Evolutionary conservation across 2,329 filamentous ascomycete species (phyloP), one percentile per base, ranked within the genome.

Genomic region (Chrysoporthe cubensis): DNA sequence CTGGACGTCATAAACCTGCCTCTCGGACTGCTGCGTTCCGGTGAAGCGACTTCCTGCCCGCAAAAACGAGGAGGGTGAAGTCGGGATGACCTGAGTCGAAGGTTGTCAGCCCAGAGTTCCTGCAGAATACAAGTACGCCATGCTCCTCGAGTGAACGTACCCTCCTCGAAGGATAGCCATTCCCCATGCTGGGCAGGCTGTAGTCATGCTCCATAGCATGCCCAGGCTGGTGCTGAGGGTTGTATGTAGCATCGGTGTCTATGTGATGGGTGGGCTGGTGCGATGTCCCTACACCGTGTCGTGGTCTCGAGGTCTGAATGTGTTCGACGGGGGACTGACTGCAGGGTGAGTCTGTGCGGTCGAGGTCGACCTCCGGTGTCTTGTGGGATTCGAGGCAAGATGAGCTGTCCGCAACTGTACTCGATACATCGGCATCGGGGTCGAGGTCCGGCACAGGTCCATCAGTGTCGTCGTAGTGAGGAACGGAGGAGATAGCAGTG

Each of bases 1-100:
- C 75, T 97, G 92, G 0, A 99, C 96, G 71, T 97, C 93, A 77
- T 99, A 99, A 11, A 92, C 88, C 77, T 97, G 94, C 69, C 92
- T 88, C 77, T 98, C 95, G 2, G 95, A 98, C 76, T 95, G 91
- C 75, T 99, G 96, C 16, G 92, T 97, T 67, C 96, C 96, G 68
- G 88, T 87, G 76, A 97, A 99, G 74, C 88, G 92, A 79, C 93
- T 97, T 21, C 94, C 94, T 2, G 94, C 88, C 58, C 93, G 91
- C 66, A 99, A 83, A 77, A 90, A 96, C 0, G 93, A 96, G 0
- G 93, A 97, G 1, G 93, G 90, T n/a, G 91, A 89, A 65, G 89
- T 89, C 2, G 94, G 91, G 67, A 91, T 85, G 71, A 91, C 85
- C 91, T 94, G 72, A 66, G 14, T n/a, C 16, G 37, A 52, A 46